Evolutionary conservation across 2,329 filamentous ascomycete genomes (phyloP).

Genomic region (Zymoseptoria ardabiliae): DNA sequence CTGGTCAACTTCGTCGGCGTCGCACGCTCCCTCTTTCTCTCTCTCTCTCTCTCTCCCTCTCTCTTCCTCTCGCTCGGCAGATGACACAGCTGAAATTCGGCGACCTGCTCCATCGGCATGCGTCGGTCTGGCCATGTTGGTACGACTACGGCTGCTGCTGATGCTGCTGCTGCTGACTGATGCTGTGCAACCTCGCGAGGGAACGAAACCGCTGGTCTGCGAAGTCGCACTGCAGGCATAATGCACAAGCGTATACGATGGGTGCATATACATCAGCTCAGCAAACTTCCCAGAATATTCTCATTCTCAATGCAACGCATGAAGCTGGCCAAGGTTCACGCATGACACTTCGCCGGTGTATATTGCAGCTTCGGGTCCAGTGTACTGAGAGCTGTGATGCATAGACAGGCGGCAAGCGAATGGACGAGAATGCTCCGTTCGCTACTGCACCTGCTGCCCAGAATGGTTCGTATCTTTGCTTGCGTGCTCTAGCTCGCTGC

Average conservation of each 20-base stretch:
- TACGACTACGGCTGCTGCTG: not conserved
- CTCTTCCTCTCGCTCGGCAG: not conserved
- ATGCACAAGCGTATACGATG: not conserved
- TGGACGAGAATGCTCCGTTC: not conserved
- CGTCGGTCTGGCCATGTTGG: not conserved
- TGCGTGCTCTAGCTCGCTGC: not conserved
- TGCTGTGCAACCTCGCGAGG: not conserved
- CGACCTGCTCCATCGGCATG: not conserved
- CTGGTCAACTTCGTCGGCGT: not conserved
- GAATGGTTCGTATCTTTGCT: not conserved
- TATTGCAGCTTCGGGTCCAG: constrained; percentile 1
- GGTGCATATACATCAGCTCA: not conserved
- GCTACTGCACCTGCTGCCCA: constrained; percentile 1
- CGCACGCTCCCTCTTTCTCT: not conserved
- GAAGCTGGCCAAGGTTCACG: not conserved
- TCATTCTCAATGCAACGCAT: not conserved
- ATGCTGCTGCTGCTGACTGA: not conserved
- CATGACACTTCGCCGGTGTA: not conserved
- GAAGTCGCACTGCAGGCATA: not conserved
- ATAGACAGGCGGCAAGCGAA: not conserved
- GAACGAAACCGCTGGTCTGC: not conserved
- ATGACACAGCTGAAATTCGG: not conserved
- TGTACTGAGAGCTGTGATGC: not conserved
- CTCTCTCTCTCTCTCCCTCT: not conserved
- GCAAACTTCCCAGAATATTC: not conserved